phyloP scores from a whole-genome alignment of 2,329 filamentous ascomycete species.

The Verticillium longisporum region DNA sequence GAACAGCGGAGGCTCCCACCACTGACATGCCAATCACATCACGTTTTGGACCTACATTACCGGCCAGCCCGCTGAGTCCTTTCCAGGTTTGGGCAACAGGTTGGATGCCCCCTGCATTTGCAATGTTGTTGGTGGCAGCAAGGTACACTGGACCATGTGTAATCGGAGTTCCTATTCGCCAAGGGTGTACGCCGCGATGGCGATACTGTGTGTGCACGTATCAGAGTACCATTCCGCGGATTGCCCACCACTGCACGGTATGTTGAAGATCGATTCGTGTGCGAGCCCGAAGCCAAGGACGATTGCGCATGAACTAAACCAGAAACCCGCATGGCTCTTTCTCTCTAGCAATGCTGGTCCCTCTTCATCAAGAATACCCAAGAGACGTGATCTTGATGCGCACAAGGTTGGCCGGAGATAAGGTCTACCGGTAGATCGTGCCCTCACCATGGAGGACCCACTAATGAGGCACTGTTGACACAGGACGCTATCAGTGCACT shows the following conservation, averaged over 20 bases:
- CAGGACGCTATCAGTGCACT: neutral
- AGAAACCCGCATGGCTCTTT: no score
- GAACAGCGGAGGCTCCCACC: neutral
- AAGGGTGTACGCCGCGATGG: neutral
- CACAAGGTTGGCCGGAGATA: neutral
- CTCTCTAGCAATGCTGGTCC: no score
- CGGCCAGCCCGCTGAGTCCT: neutral
- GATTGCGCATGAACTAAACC: no score
- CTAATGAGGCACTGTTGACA: neutral
- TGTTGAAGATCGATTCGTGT: no score
- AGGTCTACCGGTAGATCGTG: neutral
- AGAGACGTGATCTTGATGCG: neutral
- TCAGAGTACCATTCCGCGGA: no score
- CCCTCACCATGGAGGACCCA: neutral
- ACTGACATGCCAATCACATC: neutral
- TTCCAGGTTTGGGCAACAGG: neutral
- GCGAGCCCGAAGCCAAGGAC: no score
- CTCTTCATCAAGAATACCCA: no score
- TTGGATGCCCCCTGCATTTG: neutral
- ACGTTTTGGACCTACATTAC: neutral
- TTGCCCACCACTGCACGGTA: no score
- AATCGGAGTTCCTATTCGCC: neutral
- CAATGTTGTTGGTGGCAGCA: neutral
- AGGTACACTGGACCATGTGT: neutral
- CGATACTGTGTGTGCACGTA: no score